Percentiles rank a stretch among this genome's conserved stretches.
These are phyloP conservation scores for Aspergillus bridgeri DNA, from an alignment of 495 filamentous ascomycete genomes.

Conservation along the genomic window DNA sequence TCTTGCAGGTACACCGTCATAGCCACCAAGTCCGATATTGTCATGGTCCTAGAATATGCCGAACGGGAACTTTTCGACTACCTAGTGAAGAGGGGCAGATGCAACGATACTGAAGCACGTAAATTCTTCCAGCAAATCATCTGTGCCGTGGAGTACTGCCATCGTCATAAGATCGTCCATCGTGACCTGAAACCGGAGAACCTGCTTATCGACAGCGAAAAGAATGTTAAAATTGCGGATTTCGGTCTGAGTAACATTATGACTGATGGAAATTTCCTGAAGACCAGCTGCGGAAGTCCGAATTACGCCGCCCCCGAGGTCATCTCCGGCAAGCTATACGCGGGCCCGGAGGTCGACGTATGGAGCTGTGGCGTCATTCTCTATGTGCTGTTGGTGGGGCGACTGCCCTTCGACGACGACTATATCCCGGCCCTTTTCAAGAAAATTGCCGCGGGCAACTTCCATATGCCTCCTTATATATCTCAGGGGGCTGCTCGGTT, in stretches of 20 bases:
- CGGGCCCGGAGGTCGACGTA: constrained; percentile 95
- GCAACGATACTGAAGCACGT: constrained; percentile 83
- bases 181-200: constrained; percentile 98
- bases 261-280: constrained; percentile 98
- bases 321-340: constrained; percentile 95
- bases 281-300: constrained; percentile 95
- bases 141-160: constrained; percentile 98
- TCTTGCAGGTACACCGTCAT: constrained; percentile 82
- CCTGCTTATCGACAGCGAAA: constrained; percentile 82
- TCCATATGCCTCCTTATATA: constrained; percentile 83
- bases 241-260: constrained; percentile 99
- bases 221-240: constrained; percentile 98
- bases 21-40: constrained; percentile 87
- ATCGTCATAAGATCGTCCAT: constrained; percentile 97
- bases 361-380: constrained; percentile 99
- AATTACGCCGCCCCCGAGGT: constrained; percentile 98
- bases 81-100: constrained; percentile 84
- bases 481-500: constrained; percentile 77
- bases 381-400: constrained; percentile 88
- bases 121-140: constrained; percentile 99
- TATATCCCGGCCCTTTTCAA: constrained; percentile 85
- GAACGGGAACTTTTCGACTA: constrained; percentile 97
- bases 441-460: constrained; percentile 87
- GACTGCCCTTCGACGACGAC: constrained; percentile 95
- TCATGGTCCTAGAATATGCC: constrained; percentile 98